Percentiles rank a stretch among this genome's conserved stretches.
These are phyloP conservation scores for Taxawa tesnikishii DNA, from an alignment of 2,329 filamentous ascomycete species.

Conservation along the genomic window DNA sequence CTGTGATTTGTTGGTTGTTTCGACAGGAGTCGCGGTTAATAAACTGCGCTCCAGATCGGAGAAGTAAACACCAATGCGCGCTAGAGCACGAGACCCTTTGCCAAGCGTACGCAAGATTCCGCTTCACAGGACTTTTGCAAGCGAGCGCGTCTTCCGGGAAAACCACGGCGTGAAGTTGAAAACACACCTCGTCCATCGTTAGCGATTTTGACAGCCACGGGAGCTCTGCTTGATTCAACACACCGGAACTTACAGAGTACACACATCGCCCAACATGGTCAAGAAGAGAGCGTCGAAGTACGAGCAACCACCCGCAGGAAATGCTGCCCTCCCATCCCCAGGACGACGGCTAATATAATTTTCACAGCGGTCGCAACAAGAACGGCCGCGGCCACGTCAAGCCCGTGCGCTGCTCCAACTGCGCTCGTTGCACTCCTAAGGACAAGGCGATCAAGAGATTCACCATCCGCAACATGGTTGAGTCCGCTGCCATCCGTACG, in stretches of 20 bases:
- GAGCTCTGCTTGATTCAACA: no score
- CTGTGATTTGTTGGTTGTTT: no score
- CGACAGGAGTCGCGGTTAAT: no score
- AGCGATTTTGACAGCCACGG: conserved; percentile 11
- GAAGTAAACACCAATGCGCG: no score
- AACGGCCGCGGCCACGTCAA: conserved; percentile 99
- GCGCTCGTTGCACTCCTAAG: conserved; percentile 77
- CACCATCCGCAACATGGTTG: conserved; percentile 99
- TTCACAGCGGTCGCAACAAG: conserved; percentile 89
- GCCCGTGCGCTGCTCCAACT: conserved; percentile 91
- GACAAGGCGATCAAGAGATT: conserved; percentile 99
- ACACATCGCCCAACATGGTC: conserved; percentile 54
- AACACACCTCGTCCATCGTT: not conserved
- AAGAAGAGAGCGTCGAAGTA: conserved; percentile 69
- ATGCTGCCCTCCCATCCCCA: not conserved
- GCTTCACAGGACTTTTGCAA: no score
- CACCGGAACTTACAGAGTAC: no score
- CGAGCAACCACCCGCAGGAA: conserved; percentile 22
- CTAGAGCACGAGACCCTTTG: no score
- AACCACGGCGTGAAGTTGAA: no score
- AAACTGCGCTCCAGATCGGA: no score
- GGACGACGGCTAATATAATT: conserved; percentile 21
- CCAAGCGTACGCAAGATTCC: no score
- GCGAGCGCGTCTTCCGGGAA: no score
- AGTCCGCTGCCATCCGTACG: conserved; percentile 98